These are phyloP conservation scores for Aegle marmelos DNA, from an alignment of 345 rosid species.

Conservation along the genomic window DNA sequence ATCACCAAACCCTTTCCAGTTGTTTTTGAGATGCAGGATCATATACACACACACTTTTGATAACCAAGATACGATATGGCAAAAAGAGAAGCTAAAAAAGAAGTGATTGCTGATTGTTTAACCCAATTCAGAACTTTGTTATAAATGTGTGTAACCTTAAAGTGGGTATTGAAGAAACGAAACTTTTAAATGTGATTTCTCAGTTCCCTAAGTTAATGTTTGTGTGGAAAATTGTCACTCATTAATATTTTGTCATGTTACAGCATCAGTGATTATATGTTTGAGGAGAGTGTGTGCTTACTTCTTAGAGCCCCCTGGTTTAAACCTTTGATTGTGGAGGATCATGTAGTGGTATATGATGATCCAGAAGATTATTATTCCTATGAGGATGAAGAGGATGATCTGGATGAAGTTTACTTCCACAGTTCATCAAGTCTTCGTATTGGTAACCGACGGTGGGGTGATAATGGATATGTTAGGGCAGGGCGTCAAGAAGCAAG, in stretches of 20 bases:
- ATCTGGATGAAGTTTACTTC: slow-evolving; percentile 64
- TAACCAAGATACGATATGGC: not conserved
- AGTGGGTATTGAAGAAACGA: too few relatives aligned
- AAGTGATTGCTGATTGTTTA: too few relatives aligned
- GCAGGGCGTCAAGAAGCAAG: slow-evolving; percentile 86
- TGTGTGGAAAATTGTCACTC: not conserved
- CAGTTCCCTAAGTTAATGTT: not conserved
- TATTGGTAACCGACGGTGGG: slow-evolving; percentile 89
- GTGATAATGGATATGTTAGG: slow-evolving; percentile 87
- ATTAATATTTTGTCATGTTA: not conserved
- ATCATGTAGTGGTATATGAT: slow-evolving; percentile 31
- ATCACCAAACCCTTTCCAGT: not conserved
- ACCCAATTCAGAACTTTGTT: not conserved
- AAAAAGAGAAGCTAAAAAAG: not conserved
- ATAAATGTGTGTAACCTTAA: not conserved
- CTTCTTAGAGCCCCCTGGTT: slow-evolving; percentile 92
- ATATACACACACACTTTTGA: not conserved
- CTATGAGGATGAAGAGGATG: slow-evolving; percentile 49
- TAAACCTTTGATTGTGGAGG: slow-evolving; percentile 54
- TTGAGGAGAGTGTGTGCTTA: slow-evolving; percentile 89
- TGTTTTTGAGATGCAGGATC: not conserved
- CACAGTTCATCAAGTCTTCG: slow-evolving; percentile 50
- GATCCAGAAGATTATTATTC: slow-evolving; percentile 48
- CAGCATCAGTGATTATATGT: slow-evolving; percentile 88
- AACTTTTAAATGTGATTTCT: too few relatives aligned